phyloP scores from a whole-genome alignment of 495 filamentous ascomycete species.

The Lasiosphaeriaceae sp. region DNA sequence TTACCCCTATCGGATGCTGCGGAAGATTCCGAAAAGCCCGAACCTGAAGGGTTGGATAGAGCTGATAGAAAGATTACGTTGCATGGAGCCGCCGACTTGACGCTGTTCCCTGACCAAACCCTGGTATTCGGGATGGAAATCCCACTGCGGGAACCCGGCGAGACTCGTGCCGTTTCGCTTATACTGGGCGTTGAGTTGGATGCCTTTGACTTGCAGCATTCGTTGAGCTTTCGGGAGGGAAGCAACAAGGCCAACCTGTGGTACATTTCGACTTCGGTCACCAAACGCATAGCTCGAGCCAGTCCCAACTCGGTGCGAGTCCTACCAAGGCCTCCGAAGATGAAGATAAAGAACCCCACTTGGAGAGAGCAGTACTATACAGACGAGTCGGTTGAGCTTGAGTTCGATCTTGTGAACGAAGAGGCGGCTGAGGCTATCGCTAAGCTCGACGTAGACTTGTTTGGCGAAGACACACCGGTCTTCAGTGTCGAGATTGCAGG shows the following conservation, averaged over 20 bases:
- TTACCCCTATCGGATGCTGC: slow-evolving; percentile 11
- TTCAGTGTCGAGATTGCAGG: slow-evolving; percentile 40
- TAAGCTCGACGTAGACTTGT: slow-evolving; percentile 61
- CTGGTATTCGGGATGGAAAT: slow-evolving; percentile 68
- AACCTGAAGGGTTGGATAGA: slow-evolving; percentile 26
- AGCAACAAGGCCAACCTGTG: slow-evolving; percentile 42
- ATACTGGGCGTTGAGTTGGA: slow-evolving; percentile 59
- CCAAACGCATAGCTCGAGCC: slow-evolving; percentile 42
- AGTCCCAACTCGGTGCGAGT: slow-evolving; percentile 58
- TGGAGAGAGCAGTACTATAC: slow-evolving; percentile 72
- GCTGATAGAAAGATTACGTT: slow-evolving; percentile 27
- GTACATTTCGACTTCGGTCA: slow-evolving; percentile 47
- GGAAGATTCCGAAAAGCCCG: slow-evolving; percentile 17
- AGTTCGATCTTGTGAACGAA: slow-evolving; percentile 70
- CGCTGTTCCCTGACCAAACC: slow-evolving; percentile 61
- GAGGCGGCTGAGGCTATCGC: slow-evolving; percentile 77
- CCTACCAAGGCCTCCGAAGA: slow-evolving; percentile 86
- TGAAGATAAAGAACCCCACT: slow-evolving; percentile 64
- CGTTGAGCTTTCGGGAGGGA: slow-evolving; percentile 52
- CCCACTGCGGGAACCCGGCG: slow-evolving; percentile 75
- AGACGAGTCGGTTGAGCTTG: slow-evolving; percentile 66
- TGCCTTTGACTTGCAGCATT: slow-evolving; percentile 64
- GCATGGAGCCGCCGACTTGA: slow-evolving; percentile 60
- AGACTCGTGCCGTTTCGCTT: slow-evolving; percentile 61
- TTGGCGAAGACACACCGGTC: slow-evolving; percentile 56